phyloP scores from a whole-genome alignment of 257 asterid genomes.

The Solanum virginianum region DNA sequence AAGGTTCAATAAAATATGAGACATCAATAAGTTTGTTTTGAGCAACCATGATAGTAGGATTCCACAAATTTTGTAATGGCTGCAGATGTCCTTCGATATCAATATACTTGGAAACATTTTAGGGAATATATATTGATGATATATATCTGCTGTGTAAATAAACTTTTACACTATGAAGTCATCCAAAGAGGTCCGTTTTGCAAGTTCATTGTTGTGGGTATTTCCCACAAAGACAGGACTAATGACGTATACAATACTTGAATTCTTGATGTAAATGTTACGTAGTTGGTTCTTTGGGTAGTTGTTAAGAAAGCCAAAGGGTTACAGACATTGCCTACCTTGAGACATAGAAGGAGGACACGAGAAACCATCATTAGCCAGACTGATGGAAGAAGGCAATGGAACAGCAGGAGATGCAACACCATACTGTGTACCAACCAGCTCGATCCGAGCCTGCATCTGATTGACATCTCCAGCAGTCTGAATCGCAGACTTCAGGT shows the following conservation, averaged over 20 bases:
- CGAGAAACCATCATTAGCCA: constrained; percentile 45
- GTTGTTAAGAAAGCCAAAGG: neutral
- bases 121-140: neutral
- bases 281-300: neutral
- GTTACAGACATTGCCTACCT: constrained; percentile 12
- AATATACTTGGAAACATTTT: neutral
- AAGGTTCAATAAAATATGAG: neutral
- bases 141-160: too few relatives aligned
- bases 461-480: constrained; percentile 51
- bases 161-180: too few relatives aligned
- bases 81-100: neutral
- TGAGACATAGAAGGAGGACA: constrained; percentile 19
- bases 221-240: too few relatives aligned
- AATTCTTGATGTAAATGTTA: neutral
- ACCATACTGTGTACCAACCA: constrained; percentile 63
- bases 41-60: neutral
- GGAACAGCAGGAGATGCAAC: constrained; percentile 27
- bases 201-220: too few relatives aligned
- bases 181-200: too few relatives aligned
- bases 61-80: neutral
- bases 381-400: constrained; percentile 38
- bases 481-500: constrained; percentile 41
- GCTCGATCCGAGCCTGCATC: constrained; percentile 36
- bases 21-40: neutral
- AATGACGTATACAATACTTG: neutral